A percentile compares a stretch with the other conserved stretches of the same genome.
phyloP scores from a whole-genome alignment of 2,329 filamentous ascomycete species.

The Aspergillus fructus region DNA sequence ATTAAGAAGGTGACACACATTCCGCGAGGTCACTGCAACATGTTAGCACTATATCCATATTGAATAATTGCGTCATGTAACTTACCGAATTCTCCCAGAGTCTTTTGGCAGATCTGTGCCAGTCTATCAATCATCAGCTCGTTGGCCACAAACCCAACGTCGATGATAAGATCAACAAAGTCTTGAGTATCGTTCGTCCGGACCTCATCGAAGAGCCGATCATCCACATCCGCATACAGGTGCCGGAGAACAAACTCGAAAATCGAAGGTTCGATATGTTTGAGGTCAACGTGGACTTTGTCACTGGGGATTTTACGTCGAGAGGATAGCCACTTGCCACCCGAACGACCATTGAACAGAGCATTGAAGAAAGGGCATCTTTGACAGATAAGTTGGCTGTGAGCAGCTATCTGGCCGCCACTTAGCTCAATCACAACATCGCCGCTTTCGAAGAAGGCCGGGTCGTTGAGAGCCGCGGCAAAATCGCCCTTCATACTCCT shows the following conservation, averaged over 20 bases:
- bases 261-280: conserved; percentile 70
- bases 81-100: conserved; percentile 74
- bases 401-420: conserved; percentile 65
- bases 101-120: conserved; percentile 82
- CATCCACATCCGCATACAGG: conserved; percentile 79
- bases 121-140: conserved; percentile 93
- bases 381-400: conserved; percentile 76
- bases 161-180: conserved; percentile 84
- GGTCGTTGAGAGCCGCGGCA: conserved; percentile 65
- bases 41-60: conserved; percentile 20
- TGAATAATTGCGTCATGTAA: conserved; percentile 8
- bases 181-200: conserved; percentile 72
- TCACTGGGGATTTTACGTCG: conserved; percentile 55
- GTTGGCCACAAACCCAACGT: conserved; percentile 85
- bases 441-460: conserved; percentile 71
- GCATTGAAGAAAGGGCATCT: conserved; percentile 91
- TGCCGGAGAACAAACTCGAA: conserved; percentile 79
- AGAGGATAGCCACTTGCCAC: conserved; percentile 77
- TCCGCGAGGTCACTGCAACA: conserved; percentile 69
- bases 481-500: conserved; percentile 69
- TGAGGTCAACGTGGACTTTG: conserved; percentile 72
- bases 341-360: conserved; percentile 83
- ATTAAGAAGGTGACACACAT: conserved; percentile 81
- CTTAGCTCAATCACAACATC: conserved; percentile 79
- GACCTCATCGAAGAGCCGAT: conserved; percentile 77